Percentiles rank a stretch among this genome's conserved stretches.
Evolutionary conservation across 2,329 filamentous ascomycete genomes (phyloP).

Genomic region (Pseudogymnoascus sp.): DNA sequence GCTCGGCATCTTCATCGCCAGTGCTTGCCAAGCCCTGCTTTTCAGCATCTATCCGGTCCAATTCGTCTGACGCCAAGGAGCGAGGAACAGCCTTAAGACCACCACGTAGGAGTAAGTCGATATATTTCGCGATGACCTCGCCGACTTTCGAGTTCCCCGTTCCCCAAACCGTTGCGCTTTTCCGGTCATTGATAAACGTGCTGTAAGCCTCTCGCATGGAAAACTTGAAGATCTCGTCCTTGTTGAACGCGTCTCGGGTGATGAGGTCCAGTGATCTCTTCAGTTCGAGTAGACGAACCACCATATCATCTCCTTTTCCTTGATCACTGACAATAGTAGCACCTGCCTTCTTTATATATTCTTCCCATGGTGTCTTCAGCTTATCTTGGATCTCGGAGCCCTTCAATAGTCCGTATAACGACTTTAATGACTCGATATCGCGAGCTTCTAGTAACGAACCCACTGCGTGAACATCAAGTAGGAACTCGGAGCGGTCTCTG

Average conservation of each 20-base stretch:
- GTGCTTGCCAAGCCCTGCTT: slow-evolving; percentile 59
- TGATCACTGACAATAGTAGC: slow-evolving; percentile 73
- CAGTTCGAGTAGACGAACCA: slow-evolving; percentile 72
- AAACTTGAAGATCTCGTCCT: slow-evolving; percentile 70
- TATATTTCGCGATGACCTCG: slow-evolving; percentile 97
- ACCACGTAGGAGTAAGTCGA: slow-evolving; percentile 80
- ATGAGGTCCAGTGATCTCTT: slow-evolving; percentile 73
- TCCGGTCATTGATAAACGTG: slow-evolving; percentile 83
- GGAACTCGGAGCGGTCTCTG: slow-evolving; percentile 55
- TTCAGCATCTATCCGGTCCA: slow-evolving; percentile 51
- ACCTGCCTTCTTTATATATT: slow-evolving; percentile 72
- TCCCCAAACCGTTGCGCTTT: slow-evolving; percentile 64
- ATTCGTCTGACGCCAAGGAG: slow-evolving; percentile 55
- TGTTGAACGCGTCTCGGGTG: slow-evolving; percentile 68
- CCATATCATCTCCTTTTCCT: slow-evolving; percentile 75
- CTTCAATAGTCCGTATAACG: slow-evolving; percentile 71
- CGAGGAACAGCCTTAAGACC: slow-evolving; percentile 78
- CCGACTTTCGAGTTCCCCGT: slow-evolving; percentile 89
- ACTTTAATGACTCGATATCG: slow-evolving; percentile 63
- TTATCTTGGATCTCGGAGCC: slow-evolving; percentile 63
- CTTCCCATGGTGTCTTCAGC: slow-evolving; percentile 66
- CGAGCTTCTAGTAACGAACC: slow-evolving; percentile 66
- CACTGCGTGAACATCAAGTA: slow-evolving; percentile 62
- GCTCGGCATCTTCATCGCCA: slow-evolving; percentile 82
- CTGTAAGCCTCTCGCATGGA: slow-evolving; percentile 80